Percentiles rank a stretch among this genome's conserved stretches.
phyloP scores from a whole-genome alignment of 2,329 filamentous ascomycete species.

The Pseudocercospora musae region DNA sequence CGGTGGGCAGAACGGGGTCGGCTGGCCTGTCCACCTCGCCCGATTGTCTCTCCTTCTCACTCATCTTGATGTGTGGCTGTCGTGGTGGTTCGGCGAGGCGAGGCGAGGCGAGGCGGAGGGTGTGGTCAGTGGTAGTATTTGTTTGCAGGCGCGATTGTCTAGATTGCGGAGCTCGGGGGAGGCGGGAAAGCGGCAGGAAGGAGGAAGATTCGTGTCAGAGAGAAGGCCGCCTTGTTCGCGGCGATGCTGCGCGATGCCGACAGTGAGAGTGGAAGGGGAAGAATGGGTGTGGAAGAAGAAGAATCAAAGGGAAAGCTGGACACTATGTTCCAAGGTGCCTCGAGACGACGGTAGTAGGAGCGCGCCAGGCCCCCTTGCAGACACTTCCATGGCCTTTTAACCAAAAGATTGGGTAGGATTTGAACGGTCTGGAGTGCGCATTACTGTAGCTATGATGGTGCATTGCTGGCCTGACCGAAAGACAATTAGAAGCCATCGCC shows the following conservation, averaged over 20 bases:
- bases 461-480: background rate
- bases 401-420: background rate
- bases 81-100: too few species aligned
- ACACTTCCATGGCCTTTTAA: background rate
- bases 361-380: background rate
- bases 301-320: background rate
- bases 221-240: background rate
- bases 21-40: slow-evolving; percentile 66
- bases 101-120: background rate
- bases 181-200: background rate
- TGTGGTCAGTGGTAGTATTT: background rate
- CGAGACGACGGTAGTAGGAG: too few species aligned
- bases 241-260: too few species aligned
- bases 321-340: background rate
- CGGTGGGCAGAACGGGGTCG: slow-evolving; percentile 68
- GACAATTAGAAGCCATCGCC: background rate
- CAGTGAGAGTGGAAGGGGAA: background rate
- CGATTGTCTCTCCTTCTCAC: slow-evolving; percentile 81
- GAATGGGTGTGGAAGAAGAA: too few species aligned
- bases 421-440: too few species aligned
- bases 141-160: background rate
- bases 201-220: too few species aligned
- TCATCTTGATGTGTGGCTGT: slow-evolving; percentile 57
- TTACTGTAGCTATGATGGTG: too few species aligned
- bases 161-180: background rate